Percentiles rank a stretch among this genome's conserved stretches.
These are phyloP conservation scores for Bifiguratus adelaidae DNA, from an alignment of 192 early-diverging fungal genomes.

Conservation along the genomic window DNA sequence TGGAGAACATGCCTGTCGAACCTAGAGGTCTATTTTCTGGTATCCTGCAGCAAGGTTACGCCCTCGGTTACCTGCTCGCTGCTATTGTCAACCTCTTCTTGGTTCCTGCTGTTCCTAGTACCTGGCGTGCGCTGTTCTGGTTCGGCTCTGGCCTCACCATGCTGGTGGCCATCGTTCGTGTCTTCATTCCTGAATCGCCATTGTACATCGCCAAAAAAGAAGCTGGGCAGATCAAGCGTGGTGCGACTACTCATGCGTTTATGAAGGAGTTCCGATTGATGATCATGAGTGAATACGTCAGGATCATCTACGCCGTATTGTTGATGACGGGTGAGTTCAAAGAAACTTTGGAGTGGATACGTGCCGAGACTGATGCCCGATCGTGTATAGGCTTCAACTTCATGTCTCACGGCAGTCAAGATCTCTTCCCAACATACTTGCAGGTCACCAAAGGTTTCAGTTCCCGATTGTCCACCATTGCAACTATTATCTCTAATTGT, in stretches of 20 bases:
- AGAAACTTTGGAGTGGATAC: too few relatives aligned
- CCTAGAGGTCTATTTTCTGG: conserved; percentile 64
- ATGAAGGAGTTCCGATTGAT: conserved; percentile 7
- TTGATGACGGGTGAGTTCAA: too few relatives aligned
- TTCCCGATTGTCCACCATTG: conserved; percentile 36
- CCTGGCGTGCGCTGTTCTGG: conserved; percentile 66
- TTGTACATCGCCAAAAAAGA: too few relatives aligned
- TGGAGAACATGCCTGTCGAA: conserved; percentile 59
- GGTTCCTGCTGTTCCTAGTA: conserved; percentile 27
- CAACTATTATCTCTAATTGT: conserved; percentile 44
- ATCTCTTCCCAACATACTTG: conserved; percentile 60
- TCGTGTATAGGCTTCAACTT: too few relatives aligned
- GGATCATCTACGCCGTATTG: conserved; percentile 35
- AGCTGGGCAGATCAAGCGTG: conserved; percentile 10
- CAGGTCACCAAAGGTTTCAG: conserved; percentile 44
- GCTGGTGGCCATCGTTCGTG: conserved; percentile 43
- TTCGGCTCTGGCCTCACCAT: conserved; percentile 45
- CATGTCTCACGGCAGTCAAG: conserved; percentile 57
- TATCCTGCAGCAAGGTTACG: conserved; percentile 64
- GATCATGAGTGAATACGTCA: conserved; percentile 39
- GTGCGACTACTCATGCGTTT: too few relatives aligned
- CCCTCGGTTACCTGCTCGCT: conserved; percentile 56
- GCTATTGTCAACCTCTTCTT: conserved; percentile 44
- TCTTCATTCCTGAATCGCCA: conserved; percentile 59
- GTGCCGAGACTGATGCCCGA: too few relatives aligned